Conservation (phyloP, 305 asterid genomes). For the Ilex paraguariensis region DNA sequence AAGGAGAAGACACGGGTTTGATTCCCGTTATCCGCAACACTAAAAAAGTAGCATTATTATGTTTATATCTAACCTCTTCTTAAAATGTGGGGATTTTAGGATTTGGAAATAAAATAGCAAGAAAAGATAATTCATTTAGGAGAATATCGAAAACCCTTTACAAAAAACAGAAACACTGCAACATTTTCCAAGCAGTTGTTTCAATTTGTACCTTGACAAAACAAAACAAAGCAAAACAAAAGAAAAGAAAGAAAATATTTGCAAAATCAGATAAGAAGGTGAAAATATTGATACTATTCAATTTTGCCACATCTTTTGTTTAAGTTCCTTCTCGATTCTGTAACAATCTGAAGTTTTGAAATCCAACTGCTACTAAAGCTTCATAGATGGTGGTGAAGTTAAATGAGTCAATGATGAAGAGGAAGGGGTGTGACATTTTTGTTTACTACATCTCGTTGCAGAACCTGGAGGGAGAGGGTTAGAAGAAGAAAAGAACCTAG, state of each 20-base stretch:
- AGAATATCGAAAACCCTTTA: neutral
- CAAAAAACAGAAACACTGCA: neutral
- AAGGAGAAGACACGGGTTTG: too few species aligned
- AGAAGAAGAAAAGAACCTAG: constrained; percentile 37
- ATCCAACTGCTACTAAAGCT: neutral
- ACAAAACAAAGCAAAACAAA: too few species aligned
- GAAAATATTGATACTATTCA: neutral
- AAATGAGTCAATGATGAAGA: constrained; percentile 15
- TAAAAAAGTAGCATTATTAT: too few species aligned
- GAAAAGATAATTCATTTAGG: neutral
- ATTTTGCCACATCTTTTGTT: constrained; percentile 2
- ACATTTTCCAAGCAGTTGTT: neutral
- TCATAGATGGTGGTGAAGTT: constrained; percentile 12
- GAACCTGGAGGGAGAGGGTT: constrained; percentile 12
- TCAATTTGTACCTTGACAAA: too few species aligned
- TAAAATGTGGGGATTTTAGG: too few species aligned
- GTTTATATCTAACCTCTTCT: too few species aligned
- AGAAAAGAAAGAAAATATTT: too few species aligned
- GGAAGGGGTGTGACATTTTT: constrained; percentile 13
- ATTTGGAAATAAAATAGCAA: too few species aligned
- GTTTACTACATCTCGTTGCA: constrained; percentile 17
- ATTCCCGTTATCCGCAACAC: too few species aligned
- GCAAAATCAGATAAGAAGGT: too few species aligned
- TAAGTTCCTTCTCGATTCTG: neutral
- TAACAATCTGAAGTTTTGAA: too few species aligned